Base-by-base conservation (phyloP, 305 asterid species). In the Withania somnifera region DNA sequence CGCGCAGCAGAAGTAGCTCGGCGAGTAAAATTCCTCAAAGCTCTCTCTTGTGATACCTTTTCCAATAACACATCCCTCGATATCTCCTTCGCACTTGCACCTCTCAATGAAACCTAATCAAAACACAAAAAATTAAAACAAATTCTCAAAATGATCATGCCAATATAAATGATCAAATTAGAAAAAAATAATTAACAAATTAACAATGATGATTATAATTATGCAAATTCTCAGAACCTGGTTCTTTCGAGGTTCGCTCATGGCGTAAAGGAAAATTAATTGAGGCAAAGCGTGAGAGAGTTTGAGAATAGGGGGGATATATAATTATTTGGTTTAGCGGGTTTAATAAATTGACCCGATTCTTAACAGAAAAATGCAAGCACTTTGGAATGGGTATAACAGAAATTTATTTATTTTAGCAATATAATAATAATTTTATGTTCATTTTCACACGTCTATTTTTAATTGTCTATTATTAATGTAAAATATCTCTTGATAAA, bases 81-180 rank as follows among this genome's bases (percentile, higher is more conserved):
- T 38, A 95, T 89, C 85, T 94, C 99, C 91, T 89, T 93, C 57
- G 92, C 94, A 87, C 99, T 95, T n/a, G 98, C 94, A 83, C 99
- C 99, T 42, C 99, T 96, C 80, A 95, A 85, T 50, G 99, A 95
- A 17, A 95, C 98, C 99, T 95, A 87, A 85, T 87, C 63, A 82
- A 58, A 13, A 22, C 76, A 71, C 42, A 66, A 36, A 36, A 36
- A 36, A 34, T 34, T 36, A 6, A 5, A 36, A 0, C 6, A 36
- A 36, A 36, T 36, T 36, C 40, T 36, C 40, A 4, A 36, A 36
- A 36, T 36, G 0, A 36, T 5, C 40, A 36, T n/a, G n/a, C n/a
- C n/a, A n/a, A n/a, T n/a, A n/a, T n/a, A n/a, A n/a, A n/a, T n/a
- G n/a, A n/a, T n/a, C n/a, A n/a, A n/a, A n/a, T n/a, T n/a, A n/a